Conservation (phyloP, 257 asterid genomes). For the Forsythia suspensa region DNA sequence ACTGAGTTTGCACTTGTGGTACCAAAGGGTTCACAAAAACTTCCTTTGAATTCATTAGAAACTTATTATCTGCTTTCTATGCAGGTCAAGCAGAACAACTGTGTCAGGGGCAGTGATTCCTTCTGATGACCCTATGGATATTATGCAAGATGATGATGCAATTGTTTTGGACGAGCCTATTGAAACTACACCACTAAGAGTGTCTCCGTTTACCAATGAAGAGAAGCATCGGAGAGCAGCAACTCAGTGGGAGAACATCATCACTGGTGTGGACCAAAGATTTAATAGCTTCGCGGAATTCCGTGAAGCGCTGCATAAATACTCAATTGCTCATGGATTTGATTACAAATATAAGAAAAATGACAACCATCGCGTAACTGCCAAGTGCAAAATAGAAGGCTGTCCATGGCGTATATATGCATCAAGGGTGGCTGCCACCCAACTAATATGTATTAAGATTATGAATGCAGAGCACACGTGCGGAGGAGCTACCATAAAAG, state of each 20-base stretch:
- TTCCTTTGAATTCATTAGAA: not conserved
- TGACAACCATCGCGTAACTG: slow-evolving; percentile 96
- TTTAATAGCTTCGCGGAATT: slow-evolving; percentile 89
- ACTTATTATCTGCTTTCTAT: slow-evolving; percentile 14
- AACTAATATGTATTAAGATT: slow-evolving; percentile 85
- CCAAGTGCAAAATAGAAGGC: slow-evolving; percentile 92
- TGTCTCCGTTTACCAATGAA: slow-evolving; percentile 39
- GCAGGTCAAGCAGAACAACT: slow-evolving; percentile 88
- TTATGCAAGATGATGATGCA: slow-evolving; percentile 57
- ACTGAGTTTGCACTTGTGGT: slow-evolving; percentile 5
- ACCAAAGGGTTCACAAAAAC: not conserved
- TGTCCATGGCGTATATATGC: slow-evolving; percentile 98
- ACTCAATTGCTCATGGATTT: slow-evolving; percentile 96
- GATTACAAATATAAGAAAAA: slow-evolving; percentile 93
- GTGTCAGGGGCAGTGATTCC: slow-evolving; percentile 64
- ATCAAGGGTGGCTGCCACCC: slow-evolving; percentile 89
- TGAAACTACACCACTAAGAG: slow-evolving; percentile 45
- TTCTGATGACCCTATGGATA: slow-evolving; percentile 57
- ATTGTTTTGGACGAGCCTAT: slow-evolving; percentile 58
- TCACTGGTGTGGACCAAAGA: slow-evolving; percentile 98
- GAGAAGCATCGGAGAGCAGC: slow-evolving; percentile 88
- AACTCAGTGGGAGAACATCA: slow-evolving; percentile 87
- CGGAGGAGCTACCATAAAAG: slow-evolving; percentile 84
- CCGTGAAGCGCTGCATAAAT: slow-evolving; percentile 95
- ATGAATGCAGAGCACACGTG: slow-evolving; percentile 87